Conservation (phyloP, 805 yeast species). For the Candida schatavii region DNA sequence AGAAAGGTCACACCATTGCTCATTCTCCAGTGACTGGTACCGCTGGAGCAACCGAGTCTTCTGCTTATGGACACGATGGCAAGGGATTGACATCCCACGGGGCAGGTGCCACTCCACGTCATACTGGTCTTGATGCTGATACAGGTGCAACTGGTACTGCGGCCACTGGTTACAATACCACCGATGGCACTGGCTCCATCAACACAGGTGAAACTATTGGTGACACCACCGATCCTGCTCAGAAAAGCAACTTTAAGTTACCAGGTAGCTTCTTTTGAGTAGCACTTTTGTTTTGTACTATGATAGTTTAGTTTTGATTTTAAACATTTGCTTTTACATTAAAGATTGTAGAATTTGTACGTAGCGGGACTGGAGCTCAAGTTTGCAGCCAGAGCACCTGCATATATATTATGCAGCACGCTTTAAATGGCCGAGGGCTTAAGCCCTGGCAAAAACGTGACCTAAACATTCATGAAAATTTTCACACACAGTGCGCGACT, state of each 20-base stretch:
- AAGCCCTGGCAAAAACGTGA: too few species aligned
- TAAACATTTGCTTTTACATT: too few species aligned
- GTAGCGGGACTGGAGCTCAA: too few species aligned
- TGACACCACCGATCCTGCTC: background rate
- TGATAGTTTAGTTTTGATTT: background rate
- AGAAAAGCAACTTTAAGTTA: background rate
- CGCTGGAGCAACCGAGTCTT: background rate
- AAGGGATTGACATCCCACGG: background rate
- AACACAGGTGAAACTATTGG: background rate
- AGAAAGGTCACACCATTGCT: slow-evolving; percentile 15
- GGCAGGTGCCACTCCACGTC: background rate
- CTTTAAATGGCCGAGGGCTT: too few species aligned
- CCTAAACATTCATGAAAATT: slow-evolving; percentile 5
- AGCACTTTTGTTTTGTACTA: background rate
- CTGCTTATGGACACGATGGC: background rate
- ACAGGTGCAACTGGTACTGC: background rate
- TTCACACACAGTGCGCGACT: slow-evolving; percentile 3
- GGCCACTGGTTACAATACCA: background rate
- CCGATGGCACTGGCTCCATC: background rate
- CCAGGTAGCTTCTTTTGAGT: background rate
- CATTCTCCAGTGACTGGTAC: background rate
- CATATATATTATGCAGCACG: too few species aligned
- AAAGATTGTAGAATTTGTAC: too few species aligned
- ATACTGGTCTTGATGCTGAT: background rate
- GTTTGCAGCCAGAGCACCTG: background rate